Evolutionary conservation across 1,139 yeast genomes (phyloP).

Genomic region (Insectozyma bohioensis): DNA sequence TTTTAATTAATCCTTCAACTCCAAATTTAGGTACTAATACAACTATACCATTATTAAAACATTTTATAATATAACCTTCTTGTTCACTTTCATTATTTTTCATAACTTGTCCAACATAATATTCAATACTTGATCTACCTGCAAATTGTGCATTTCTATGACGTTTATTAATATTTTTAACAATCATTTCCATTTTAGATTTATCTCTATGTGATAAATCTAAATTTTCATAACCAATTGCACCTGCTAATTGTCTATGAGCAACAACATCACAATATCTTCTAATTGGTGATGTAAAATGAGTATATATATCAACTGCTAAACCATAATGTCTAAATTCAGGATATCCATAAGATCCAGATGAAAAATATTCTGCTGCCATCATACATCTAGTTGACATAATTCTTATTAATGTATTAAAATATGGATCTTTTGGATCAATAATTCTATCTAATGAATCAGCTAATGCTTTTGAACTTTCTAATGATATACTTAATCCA

Average conservation of each 20-base stretch:
- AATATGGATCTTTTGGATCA: constrained; percentile 81
- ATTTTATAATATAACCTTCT: constrained; percentile 90
- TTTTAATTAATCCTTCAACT: constrained; percentile 86
- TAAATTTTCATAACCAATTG: constrained; percentile 87
- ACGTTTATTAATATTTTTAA: constrained; percentile 85
- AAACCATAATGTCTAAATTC: constrained; percentile 96
- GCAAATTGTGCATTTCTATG: constrained; percentile 99
- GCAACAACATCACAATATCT: constrained; percentile 98
- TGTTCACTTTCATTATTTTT: constrained; percentile 71
- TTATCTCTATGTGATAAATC: constrained; percentile 86
- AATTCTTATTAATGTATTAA: constrained; percentile 90
- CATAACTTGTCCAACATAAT: constrained; percentile 97
- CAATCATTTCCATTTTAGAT: constrained; percentile 83
- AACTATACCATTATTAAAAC: constrained; percentile 92
- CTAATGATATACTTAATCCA: constrained; percentile 73
- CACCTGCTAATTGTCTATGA: constrained; percentile 95
- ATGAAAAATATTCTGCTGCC: constrained; percentile 97
- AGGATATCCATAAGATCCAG: constrained; percentile 91
- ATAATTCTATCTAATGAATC: constrained; percentile 88
- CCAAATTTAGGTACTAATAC: constrained; percentile 97
- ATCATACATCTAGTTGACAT: constrained; percentile 99
- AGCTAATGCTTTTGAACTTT: constrained; percentile 87
- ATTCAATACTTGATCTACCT: constrained; percentile 96
- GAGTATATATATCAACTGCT: constrained; percentile 96
- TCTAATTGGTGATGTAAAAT: constrained; percentile 97